Conservation (phyloP, 1,284 basidiomycete species). For the Heimioporus retisporus region DNA sequence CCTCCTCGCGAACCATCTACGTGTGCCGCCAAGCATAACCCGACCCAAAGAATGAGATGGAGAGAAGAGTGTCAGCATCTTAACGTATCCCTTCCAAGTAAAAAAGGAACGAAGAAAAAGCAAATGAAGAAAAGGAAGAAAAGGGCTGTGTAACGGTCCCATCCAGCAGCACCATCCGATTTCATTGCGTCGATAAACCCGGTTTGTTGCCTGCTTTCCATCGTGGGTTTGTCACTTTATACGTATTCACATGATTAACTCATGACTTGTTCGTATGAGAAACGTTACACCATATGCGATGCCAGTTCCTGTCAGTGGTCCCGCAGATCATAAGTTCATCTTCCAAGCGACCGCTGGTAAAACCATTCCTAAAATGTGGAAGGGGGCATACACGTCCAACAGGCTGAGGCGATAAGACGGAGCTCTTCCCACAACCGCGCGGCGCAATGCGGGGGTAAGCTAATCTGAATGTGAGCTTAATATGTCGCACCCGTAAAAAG, state of each 20-base stretch:
- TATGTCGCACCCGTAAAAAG: neutral
- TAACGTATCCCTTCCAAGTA: neutral
- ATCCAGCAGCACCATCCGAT: neutral
- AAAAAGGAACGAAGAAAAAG: neutral
- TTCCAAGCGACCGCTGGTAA: neutral
- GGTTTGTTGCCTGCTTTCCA: neutral
- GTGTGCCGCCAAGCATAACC: conserved; percentile 1
- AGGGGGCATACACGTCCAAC: neutral
- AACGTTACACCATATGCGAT: neutral
- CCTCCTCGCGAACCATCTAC: conserved; percentile 90
- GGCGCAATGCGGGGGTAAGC: conserved; percentile 14
- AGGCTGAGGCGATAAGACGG: conserved; percentile 17
- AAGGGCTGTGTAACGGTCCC: neutral
- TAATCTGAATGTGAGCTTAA: neutral
- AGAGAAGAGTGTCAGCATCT: conserved; percentile 16
- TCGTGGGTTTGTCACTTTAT: neutral
- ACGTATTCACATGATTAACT: neutral
- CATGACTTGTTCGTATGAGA: neutral
- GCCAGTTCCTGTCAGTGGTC: no score
- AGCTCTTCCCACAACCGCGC: conserved; percentile 14
- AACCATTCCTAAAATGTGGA: neutral
- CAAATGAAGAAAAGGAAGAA: neutral
- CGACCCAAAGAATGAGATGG: conserved; percentile 1
- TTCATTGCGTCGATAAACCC: neutral
- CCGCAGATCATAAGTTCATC: no score